phyloP scores from a whole-genome alignment of 1,284 basidiomycete genomes.

The Leccinum solheimii region DNA sequence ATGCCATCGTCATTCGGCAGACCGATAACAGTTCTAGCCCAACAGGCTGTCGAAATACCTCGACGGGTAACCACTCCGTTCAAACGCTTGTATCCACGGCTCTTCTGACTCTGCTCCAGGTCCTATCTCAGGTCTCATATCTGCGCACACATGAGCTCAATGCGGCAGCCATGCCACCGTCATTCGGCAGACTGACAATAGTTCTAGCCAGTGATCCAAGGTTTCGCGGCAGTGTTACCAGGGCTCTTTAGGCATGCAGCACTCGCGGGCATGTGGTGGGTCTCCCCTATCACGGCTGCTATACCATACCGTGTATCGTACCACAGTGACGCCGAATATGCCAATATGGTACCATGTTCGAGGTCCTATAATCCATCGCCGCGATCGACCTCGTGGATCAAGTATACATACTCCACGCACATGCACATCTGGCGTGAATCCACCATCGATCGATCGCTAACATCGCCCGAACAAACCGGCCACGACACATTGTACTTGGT shows the following conservation, averaged over 20 bases:
- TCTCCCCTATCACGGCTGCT: background rate
- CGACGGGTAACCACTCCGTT: background rate
- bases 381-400: background rate
- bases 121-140: background rate
- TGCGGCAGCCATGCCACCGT: background rate
- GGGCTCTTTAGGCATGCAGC: background rate
- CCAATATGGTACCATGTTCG: background rate
- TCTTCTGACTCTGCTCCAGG: background rate
- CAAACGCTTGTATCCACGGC: background rate
- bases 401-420: background rate
- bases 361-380: background rate
- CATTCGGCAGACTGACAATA: background rate
- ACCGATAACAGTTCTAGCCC: background rate
- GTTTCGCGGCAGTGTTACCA: background rate
- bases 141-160: background rate
- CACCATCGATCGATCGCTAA: background rate
- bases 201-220: background rate
- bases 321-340: background rate
- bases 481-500: background rate
- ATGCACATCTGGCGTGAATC: background rate
- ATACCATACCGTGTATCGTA: background rate
- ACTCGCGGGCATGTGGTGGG: background rate
- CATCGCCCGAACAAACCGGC: background rate
- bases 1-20: background rate
- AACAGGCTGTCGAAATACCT: too few species aligned